phyloP scores from a whole-genome alignment of 2,329 filamentous ascomycete species.

The Neoscytalidium dimidiatum region DNA sequence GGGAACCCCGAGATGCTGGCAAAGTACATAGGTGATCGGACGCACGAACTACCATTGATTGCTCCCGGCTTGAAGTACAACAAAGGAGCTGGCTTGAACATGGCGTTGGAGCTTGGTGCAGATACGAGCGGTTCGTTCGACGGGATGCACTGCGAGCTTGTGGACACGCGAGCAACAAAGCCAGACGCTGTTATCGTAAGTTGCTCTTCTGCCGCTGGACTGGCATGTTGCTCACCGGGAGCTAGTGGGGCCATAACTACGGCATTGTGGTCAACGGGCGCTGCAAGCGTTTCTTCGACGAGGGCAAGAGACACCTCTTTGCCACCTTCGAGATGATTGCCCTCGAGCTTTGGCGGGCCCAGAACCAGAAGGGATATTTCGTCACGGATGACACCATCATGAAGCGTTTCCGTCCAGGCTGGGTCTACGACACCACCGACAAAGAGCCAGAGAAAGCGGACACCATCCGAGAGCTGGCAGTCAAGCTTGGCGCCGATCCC shows the following conservation, averaged over 20 bases:
- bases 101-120: constrained; percentile 45
- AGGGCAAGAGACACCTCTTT: constrained; percentile 43
- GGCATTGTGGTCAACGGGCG: constrained; percentile 47
- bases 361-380: constrained; percentile 45
- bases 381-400: constrained; percentile 44
- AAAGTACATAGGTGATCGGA: constrained; percentile 41
- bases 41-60: constrained; percentile 43
- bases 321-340: constrained; percentile 48
- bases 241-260: constrained; percentile 44
- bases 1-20: constrained; percentile 45
- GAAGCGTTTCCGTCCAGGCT: constrained; percentile 44
- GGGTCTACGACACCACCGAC: constrained; percentile 48
- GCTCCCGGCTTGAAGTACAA: constrained; percentile 45
- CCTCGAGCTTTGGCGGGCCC: constrained; percentile 43
- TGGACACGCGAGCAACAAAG: constrained; percentile 44
- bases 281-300: constrained; percentile 42
- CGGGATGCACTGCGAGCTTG: constrained; percentile 47
- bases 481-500: constrained; percentile 41
- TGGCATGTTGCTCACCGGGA: background rate
- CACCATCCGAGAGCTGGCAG: constrained; percentile 42
- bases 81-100: constrained; percentile 41
- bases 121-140: constrained; percentile 44
- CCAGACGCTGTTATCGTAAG: constrained; percentile 39
- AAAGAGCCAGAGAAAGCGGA: constrained; percentile 42
- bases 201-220: background rate